Evolutionary conservation across 371 early-diverging fungal genomes (phyloP), one percentile per base, ranked within the genome.

Genomic region (Rhizomucor miehei): DNA sequence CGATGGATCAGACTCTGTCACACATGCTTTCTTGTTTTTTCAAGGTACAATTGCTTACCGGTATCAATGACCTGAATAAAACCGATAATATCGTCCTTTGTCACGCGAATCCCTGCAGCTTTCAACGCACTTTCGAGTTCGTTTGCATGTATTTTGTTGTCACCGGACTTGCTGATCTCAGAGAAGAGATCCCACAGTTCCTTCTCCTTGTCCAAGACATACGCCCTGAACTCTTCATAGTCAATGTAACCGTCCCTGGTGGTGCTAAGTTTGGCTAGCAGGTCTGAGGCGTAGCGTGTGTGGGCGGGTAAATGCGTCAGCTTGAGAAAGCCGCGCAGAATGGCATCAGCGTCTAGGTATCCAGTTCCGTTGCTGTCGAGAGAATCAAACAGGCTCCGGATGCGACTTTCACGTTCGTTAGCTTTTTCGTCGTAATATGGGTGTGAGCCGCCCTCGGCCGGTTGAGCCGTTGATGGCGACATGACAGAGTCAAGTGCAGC

Each of bases 191-290:
- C 66, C 81, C 81, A 82, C 10, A 91, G 66, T 36, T 84, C 84
- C 52, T 72, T 67, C 62, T 91, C 89, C 57, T 89, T 87, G 44
- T 79, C 77, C 9, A 79, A 66, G 0, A 89, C 85, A 67, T 88
- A 91, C 45, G 73, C 65, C 54, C 80, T 80, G 62, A 91, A 91
- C 56, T 89, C 91, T 44, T 75, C 71, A 64, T 83, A 87, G 44
- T 76, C 79, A 44, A 91, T 75, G 3, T 77, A 41, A 12, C 87
- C 87, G 62, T 85, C 83, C 25, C 75, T 68, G 2, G 82, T 71
- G n/a, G 81, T 76, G 59, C 86, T 84, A 54, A 81, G 82, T 47
- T 64, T 73, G 44, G 69, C 65, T 8, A 88, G 59, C 13, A 86
- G 66, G 56, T 88, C 75, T 3, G 69, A 67, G 6, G 62, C 77